These are phyloP conservation scores for Penicillium palitans DNA, from an alignment of 2,329 filamentous ascomycete genomes.

Conservation along the genomic window DNA sequence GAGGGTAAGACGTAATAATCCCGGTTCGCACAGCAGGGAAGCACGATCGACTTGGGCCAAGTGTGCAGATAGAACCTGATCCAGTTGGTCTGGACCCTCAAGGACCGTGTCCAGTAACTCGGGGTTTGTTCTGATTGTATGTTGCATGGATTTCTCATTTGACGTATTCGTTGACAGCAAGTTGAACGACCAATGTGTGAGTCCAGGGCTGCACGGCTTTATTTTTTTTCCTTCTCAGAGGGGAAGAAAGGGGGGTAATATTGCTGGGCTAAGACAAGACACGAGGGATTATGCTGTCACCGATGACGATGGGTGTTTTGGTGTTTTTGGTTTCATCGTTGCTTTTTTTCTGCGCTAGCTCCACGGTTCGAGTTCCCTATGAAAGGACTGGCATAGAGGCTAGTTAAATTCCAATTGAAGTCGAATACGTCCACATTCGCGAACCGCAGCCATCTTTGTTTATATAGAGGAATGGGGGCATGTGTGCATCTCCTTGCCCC, in stretches of 20 bases:
- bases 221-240: not conserved
- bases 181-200: constrained; percentile 1
- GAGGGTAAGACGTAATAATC: constrained; percentile 1
- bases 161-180: constrained; percentile 2
- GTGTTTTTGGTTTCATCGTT: not conserved
- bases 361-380: not conserved
- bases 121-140: constrained; percentile 6
- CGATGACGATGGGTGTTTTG: constrained; percentile 24
- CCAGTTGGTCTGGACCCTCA: constrained; percentile 24
- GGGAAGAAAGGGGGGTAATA: not conserved
- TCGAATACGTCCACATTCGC: not conserved
- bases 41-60: constrained; percentile 12
- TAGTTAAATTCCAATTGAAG: not conserved
- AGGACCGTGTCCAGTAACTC: constrained; percentile 14
- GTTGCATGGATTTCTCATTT: constrained; percentile 11
- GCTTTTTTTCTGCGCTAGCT: not conserved
- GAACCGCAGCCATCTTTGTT: constrained; percentile 12
- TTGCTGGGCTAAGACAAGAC: constrained; percentile 9
- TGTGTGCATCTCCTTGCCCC: constrained; percentile 2
- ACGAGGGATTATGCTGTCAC: constrained; percentile 24
- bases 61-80: constrained; percentile 2
- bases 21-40: constrained; percentile 7
- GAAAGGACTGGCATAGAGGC: not conserved
- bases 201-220: constrained; percentile 2
- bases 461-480: constrained; percentile 20